phyloP scores from a whole-genome alignment of 768 basidiomycete genomes.

The Termitomyces sp. region DNA sequence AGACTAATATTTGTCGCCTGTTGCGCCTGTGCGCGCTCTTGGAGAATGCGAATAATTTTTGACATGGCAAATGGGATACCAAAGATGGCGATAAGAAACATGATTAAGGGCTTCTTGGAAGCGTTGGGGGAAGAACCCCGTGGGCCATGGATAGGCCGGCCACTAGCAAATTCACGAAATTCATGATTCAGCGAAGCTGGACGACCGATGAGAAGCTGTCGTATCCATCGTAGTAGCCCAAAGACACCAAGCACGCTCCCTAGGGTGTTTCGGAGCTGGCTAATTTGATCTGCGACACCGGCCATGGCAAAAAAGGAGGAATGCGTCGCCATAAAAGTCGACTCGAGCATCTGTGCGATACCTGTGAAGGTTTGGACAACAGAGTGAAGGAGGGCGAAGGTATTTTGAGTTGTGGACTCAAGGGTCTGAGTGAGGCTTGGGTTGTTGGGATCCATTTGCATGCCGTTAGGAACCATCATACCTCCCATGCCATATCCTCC shows the following conservation, averaged over 20 bases:
- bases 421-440: slow-evolving; percentile 81
- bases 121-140: slow-evolving; percentile 46
- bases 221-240: slow-evolving; percentile 83
- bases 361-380: slow-evolving; percentile 95
- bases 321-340: slow-evolving; percentile 96
- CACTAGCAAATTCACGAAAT: slow-evolving; percentile 73
- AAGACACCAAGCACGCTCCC: slow-evolving; percentile 93
- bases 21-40: slow-evolving; percentile 52
- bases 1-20: slow-evolving; percentile 30
- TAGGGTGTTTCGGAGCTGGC: slow-evolving; percentile 84
- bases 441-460: slow-evolving; percentile 42
- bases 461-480: slow-evolving; percentile 42
- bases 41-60: slow-evolving; percentile 77
- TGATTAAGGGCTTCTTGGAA: slow-evolving; percentile 83
- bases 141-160: slow-evolving; percentile 51
- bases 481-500: slow-evolving; percentile 30
- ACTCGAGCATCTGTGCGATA: slow-evolving; percentile 95
- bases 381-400: slow-evolving; percentile 89
- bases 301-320: slow-evolving; percentile 96
- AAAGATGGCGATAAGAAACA: slow-evolving; percentile 91
- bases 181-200: slow-evolving; percentile 43
- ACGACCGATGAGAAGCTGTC: slow-evolving; percentile 47
- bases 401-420: slow-evolving; percentile 84
- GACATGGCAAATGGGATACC: slow-evolving; percentile 95
- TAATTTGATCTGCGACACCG: slow-evolving; percentile 92